A percentile compares a stretch with the other conserved stretches of the same genome.
Conservation (phyloP, 2,329 filamentous ascomycete species). For the Westerdykella sp. region DNA sequence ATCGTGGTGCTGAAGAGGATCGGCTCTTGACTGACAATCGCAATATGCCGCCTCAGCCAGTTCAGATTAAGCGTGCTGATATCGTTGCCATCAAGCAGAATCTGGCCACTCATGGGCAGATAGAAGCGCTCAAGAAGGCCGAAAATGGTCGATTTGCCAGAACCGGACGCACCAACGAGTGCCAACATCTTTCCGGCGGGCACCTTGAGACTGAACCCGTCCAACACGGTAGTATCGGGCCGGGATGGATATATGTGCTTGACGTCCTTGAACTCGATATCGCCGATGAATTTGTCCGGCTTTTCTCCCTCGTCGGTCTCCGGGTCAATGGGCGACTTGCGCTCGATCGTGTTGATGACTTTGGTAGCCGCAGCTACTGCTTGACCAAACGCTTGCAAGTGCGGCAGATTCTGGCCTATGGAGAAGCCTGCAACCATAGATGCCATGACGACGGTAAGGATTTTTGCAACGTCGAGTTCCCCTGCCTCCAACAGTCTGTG, state of each 20-base stretch:
- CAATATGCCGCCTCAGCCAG: conserved; percentile 89
- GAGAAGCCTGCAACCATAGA: conserved; percentile 92
- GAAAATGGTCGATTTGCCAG: conserved; percentile 90
- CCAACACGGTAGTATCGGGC: conserved; percentile 83
- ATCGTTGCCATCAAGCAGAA: conserved; percentile 77
- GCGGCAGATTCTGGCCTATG: conserved; percentile 64
- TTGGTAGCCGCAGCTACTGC: conserved; percentile 79
- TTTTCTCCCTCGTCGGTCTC: conserved; percentile 63
- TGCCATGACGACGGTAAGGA: conserved; percentile 81
- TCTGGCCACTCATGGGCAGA: conserved; percentile 71
- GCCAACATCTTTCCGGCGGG: conserved; percentile 90
- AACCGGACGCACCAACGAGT: conserved; percentile 87
- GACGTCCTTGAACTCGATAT: conserved; percentile 72
- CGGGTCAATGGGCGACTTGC: conserved; percentile 76
- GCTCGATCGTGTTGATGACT: conserved; percentile 91
- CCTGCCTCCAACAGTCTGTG: conserved; percentile 50
- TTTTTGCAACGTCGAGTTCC: conserved; percentile 59
- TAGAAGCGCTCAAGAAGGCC: conserved; percentile 94
- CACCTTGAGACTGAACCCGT: conserved; percentile 70
- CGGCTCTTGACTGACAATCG: conserved; percentile 88
- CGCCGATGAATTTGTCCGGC: conserved; percentile 66
- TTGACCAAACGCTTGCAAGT: conserved; percentile 78
- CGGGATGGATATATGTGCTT: conserved; percentile 94
- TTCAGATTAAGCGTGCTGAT: conserved; percentile 75
- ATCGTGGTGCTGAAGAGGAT: conserved; percentile 86